Evolutionary conservation across 257 asterid genomes (phyloP).

Genomic region (Solanum chmielewskii): DNA sequence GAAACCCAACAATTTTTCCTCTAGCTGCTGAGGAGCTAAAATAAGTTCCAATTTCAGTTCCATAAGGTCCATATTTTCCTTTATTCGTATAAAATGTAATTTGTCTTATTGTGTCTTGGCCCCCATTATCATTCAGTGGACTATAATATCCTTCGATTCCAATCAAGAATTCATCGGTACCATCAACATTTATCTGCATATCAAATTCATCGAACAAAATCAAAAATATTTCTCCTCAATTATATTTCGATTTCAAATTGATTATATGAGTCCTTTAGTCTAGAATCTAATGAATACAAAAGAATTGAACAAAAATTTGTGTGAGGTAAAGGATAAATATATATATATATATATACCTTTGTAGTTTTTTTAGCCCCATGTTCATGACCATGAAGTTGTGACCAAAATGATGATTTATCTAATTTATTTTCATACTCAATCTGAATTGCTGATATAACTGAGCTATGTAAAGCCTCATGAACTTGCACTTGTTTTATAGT

Average conservation of each 20-base stretch:
- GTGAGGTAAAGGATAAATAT: not conserved
- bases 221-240: not conserved
- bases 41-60: constrained; percentile 2
- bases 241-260: not conserved
- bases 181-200: not conserved
- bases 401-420: not conserved
- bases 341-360: not conserved
- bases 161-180: not conserved
- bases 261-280: not conserved
- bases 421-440: not conserved
- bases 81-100: constrained; percentile 1
- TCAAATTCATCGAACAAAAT: not conserved
- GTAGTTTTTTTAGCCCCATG: too few species aligned
- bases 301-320: not conserved
- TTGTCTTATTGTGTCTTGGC: not conserved
- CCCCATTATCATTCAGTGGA: not conserved
- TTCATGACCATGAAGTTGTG: not conserved
- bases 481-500: not conserved
- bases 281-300: not conserved
- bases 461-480: not conserved
- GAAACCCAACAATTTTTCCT: constrained; percentile 6
- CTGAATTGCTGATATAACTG: not conserved
- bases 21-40: constrained; percentile 1
- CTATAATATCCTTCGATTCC: not conserved
- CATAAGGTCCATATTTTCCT: constrained; percentile 7